Evolutionary conservation across 2,329 filamentous ascomycete genomes (phyloP).

Genomic region (Colletotrichum sansevieriae): DNA sequence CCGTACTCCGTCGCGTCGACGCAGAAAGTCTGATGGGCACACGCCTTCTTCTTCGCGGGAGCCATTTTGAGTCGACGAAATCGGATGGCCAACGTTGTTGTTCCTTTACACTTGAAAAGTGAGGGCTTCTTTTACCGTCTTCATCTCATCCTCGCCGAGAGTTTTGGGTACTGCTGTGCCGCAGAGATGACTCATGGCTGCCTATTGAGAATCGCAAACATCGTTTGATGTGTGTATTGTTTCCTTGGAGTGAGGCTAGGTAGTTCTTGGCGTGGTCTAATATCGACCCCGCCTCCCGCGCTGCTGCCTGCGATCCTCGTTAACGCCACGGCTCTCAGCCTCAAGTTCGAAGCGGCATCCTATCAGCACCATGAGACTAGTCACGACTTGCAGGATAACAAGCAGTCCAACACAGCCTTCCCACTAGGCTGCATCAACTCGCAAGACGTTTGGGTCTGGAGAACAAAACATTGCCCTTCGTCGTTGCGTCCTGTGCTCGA

Average conservation of each 20-base stretch:
- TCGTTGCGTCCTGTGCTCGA: not conserved
- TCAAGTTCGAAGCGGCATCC: not conserved
- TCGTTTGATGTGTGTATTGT: not conserved
- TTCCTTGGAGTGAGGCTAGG: not conserved
- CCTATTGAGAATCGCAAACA: no score
- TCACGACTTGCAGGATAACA: not conserved
- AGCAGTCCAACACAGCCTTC: not conserved
- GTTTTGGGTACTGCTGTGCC: not conserved
- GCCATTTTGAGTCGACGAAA: conserved; percentile 16
- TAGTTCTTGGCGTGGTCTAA: not conserved
- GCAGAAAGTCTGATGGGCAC: conserved; percentile 20
- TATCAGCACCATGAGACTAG: not conserved
- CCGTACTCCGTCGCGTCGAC: conserved; percentile 24
- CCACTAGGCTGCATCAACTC: conserved; percentile 2
- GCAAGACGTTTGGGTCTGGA: not conserved
- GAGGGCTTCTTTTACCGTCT: not conserved
- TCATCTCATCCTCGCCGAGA: not conserved
- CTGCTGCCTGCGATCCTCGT: conserved; percentile 19
- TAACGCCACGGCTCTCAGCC: not conserved
- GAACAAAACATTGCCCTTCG: not conserved
- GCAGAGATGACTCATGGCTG: not conserved
- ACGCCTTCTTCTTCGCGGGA: conserved; percentile 10
- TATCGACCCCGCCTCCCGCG: conserved; percentile 21
- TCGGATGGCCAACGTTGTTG: no score
- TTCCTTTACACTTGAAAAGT: no score